Evolutionary conservation across 202 grass and related monocot genomes (phyloP).

Genomic region (Setaria italica): DNA sequence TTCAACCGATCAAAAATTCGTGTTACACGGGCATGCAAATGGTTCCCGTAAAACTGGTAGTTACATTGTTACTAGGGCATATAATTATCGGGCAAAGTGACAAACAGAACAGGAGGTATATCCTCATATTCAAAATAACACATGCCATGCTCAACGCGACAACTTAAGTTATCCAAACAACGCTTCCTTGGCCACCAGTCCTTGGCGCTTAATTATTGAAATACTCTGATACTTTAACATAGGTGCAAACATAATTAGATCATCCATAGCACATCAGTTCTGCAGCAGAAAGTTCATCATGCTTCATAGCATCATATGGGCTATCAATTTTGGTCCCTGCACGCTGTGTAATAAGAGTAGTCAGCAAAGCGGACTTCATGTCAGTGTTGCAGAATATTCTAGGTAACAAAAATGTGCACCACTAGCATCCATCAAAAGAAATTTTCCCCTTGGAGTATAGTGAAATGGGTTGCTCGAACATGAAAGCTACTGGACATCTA

Average conservation of each 20-base stretch:
- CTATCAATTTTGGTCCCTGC: slow-evolving; percentile 19
- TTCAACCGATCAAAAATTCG: neutral
- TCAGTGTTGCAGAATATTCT: neutral
- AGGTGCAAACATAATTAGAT: neutral
- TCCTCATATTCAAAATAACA: neutral
- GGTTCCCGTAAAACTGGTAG: neutral
- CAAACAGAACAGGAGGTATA: neutral
- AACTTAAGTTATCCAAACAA: neutral
- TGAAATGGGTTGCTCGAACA: neutral
- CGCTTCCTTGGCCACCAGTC: neutral
- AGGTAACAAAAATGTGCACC: neutral
- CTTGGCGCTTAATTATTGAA: neutral
- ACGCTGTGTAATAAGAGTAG: neutral
- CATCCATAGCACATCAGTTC: slow-evolving; percentile 16
- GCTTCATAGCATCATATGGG: neutral
- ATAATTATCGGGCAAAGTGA: neutral
- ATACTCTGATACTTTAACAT: neutral
- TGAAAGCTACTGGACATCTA: neutral
- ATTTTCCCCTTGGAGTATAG: neutral
- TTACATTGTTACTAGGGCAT: neutral
- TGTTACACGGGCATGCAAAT: neutral
- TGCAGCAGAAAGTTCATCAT: neutral
- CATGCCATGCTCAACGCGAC: neutral
- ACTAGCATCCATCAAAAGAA: neutral
- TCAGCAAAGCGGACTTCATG: slow-evolving; percentile 14